phyloP scores from a whole-genome alignment of 2,329 filamentous ascomycete genomes.

The Paracamarosporium sp. region DNA sequence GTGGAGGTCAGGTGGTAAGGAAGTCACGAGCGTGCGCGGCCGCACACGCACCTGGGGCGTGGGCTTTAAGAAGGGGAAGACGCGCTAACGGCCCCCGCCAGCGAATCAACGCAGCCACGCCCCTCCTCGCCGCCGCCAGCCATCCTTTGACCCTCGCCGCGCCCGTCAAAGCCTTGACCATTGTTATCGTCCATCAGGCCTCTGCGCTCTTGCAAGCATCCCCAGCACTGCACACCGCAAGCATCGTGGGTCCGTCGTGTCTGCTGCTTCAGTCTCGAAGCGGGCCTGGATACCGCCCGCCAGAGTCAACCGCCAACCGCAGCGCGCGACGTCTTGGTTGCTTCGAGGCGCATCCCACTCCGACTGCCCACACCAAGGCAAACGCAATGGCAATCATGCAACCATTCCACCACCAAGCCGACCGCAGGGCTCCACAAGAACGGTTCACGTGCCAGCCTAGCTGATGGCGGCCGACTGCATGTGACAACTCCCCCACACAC shows the following conservation, averaged over 20 bases:
- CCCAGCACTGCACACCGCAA: neutral
- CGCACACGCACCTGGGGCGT: neutral
- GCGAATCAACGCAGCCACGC: neutral
- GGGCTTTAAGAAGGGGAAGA: neutral
- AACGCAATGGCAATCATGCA: conserved; percentile 1
- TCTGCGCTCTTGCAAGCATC: too few species aligned
- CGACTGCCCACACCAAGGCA: neutral
- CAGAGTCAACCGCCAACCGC: too few species aligned
- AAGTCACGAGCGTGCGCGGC: neutral
- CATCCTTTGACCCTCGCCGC: neutral
- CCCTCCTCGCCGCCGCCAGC: neutral
- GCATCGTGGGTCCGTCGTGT: too few species aligned
- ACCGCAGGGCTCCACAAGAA: neutral
- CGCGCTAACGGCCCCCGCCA: neutral
- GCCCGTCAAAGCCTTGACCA: too few species aligned
- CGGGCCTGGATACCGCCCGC: neutral
- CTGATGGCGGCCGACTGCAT: neutral
- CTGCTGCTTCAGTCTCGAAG: neutral
- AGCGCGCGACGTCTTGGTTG: neutral
- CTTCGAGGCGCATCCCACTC: neutral
- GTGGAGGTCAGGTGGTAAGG: conserved; percentile 1
- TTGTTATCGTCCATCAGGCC: too few species aligned
- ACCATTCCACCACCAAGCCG: neutral
- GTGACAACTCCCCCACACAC: conserved; percentile 4
- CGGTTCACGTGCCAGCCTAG: conserved; percentile 5